Evolutionary conservation across 352 stramenopile species (phyloP), one percentile per base, ranked within the genome.

Genomic region (Phytophthora hybrid): DNA sequence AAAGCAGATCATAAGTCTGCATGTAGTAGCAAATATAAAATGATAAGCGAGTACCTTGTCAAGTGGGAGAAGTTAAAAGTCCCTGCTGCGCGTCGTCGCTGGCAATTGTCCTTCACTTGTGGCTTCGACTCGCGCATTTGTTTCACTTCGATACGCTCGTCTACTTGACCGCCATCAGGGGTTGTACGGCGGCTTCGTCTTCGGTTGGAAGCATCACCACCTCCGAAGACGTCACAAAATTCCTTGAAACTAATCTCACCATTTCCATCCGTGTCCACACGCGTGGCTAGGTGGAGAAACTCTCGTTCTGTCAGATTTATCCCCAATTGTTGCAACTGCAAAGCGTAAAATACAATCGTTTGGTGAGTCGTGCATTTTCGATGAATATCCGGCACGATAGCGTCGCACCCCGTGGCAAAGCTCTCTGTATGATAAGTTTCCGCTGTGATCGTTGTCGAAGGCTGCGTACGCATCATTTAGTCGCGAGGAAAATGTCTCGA

Each of bases 231-330:
- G 14, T 83, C 69, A 51, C 46, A 84, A 64, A 91, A 91, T 72
- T 91, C 81, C 18, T 80, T 80, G 61, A 88, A 91, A 62, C 81
- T 84, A 59, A 89, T 91, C 61, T 88, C 83, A 14, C 81, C 80
- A 26, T 78, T 87, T 5, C 78, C 74, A 46, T 87, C 80, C 0
- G 78, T 80, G 55, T 89, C 80, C 5, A 86, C 74, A 7, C 71
- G 57, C 10, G 70, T 71, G 8, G 71, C 78, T 6, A 91, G 46
- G 44, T 85, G 74, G 2, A 78, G 69, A 29, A 89, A 88, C 60
- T 89, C 83, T 26, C 69, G 78, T 31, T 89, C 73, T 3, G 76
- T 89, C 16, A 88, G 75, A 19, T 89, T 73, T 21, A 91, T 23
- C 1, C 80, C 83, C 3, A 91, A 66, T n/a, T 81, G 53, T 57